A percentile compares a stretch with the other conserved stretches of the same genome.
phyloP scores from a whole-genome alignment of 306 rosid genomes.

The cucumber (Cucumis sativus) region Cucumber_9930_V3 NC_026661.2:11451501-11452000 shows the following conservation, averaged over 20 bases:
- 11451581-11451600: neutral
- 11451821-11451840: neutral
- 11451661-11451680: no score
- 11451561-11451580: neutral
- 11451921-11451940: neutral
- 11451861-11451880: neutral
- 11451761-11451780: neutral
- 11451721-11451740: no score
- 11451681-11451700: no score
- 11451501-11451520: no score
- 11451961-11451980: neutral
- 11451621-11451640: no score
- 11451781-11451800: neutral
- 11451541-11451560: neutral
- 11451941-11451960: neutral
- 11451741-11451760: neutral
- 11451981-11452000: no score
- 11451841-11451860: neutral
- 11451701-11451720: no score
- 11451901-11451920: neutral
- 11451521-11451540: neutral
- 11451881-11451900: neutral
- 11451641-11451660: no score
- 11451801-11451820: neutral
- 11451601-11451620: no score